phyloP scores from a whole-genome alignment of 441 rosid species.

The Eutrema salsugineum region DNA sequence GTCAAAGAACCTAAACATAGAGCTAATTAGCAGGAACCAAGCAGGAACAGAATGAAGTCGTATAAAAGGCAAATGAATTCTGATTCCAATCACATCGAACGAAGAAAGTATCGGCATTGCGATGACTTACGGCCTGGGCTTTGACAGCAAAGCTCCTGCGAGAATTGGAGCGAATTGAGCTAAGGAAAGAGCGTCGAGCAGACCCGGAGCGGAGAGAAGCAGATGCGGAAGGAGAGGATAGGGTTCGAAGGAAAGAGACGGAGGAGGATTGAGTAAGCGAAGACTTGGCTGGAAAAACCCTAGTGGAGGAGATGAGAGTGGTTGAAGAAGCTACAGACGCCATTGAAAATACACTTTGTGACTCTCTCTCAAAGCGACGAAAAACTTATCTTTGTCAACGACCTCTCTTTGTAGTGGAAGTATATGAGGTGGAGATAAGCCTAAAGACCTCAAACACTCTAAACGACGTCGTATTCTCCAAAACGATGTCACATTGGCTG shows the following conservation, averaged over 20 bases:
- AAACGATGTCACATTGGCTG: not conserved
- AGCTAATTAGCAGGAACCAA: not conserved
- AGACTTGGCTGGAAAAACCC: slow-evolving; percentile 34
- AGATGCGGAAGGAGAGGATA: slow-evolving; percentile 45
- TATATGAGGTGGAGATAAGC: slow-evolving; percentile 31
- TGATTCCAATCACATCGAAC: not conserved
- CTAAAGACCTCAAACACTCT: not conserved
- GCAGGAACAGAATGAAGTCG: not conserved
- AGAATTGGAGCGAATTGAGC: slow-evolving; percentile 35
- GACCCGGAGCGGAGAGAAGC: slow-evolving; percentile 41
- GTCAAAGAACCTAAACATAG: not conserved
- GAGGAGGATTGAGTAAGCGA: slow-evolving; percentile 32
- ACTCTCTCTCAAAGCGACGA: not conserved
- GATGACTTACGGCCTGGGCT: slow-evolving; percentile 50
- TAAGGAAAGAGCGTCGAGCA: slow-evolving; percentile 38
- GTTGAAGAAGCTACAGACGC: slow-evolving; percentile 69
- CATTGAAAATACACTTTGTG: slow-evolving; percentile 39
- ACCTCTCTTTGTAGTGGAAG: slow-evolving; percentile 11
- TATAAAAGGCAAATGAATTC: not conserved
- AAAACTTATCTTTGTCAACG: slow-evolving; percentile 24
- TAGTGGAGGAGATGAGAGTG: slow-evolving; percentile 47
- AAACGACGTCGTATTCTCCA: not conserved
- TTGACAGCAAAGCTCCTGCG: slow-evolving; percentile 51
- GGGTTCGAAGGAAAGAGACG: slow-evolving; percentile 36
- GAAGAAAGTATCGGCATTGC: not conserved